phyloP scores from a whole-genome alignment of 371 early-diverging fungal genomes.

The Lichtheimia corymbifera region DNA sequence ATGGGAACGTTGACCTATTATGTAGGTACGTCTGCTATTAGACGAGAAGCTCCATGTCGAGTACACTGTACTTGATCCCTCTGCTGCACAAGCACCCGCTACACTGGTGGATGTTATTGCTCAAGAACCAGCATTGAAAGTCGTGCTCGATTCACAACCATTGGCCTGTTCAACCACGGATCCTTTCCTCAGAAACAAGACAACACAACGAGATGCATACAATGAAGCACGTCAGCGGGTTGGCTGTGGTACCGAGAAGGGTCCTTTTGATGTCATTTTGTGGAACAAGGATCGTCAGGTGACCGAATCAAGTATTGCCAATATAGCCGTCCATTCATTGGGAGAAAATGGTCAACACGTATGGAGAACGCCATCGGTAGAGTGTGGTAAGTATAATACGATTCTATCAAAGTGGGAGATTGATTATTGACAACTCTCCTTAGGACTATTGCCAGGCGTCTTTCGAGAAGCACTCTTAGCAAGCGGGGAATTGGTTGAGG shows the following conservation, averaged over 20 bases:
- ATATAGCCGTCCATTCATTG: slow-evolving; percentile 50
- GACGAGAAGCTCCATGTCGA: slow-evolving; percentile 40
- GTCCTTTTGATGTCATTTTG: slow-evolving; percentile 58
- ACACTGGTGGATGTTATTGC: not conserved
- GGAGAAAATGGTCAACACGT: slow-evolving; percentile 15
- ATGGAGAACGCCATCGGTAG: slow-evolving; percentile 52
- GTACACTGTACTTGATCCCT: slow-evolving; percentile 32
- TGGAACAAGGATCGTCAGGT: slow-evolving; percentile 50
- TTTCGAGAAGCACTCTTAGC: slow-evolving; percentile 48
- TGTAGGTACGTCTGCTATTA: slow-evolving; percentile 52
- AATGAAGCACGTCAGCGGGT: slow-evolving; percentile 47
- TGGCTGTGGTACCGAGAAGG: slow-evolving; percentile 23
- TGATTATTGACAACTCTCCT: not conserved
- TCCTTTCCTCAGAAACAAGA: slow-evolving; percentile 56
- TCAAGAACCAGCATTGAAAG: slow-evolving; percentile 10
- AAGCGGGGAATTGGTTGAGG: slow-evolving; percentile 28
- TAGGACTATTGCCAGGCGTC: slow-evolving; percentile 53
- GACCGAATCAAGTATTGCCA: slow-evolving; percentile 65
- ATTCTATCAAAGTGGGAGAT: not conserved
- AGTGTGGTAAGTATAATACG: slow-evolving; percentile 36
- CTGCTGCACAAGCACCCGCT: not conserved
- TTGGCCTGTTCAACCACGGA: slow-evolving; percentile 23
- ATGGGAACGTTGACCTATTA: not conserved
- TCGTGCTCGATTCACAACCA: slow-evolving; percentile 45
- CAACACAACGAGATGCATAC: slow-evolving; percentile 57